These are phyloP conservation scores for Borovskyia barvae DNA, from an alignment of 208 protist species.

Conservation along the genomic window DNA sequence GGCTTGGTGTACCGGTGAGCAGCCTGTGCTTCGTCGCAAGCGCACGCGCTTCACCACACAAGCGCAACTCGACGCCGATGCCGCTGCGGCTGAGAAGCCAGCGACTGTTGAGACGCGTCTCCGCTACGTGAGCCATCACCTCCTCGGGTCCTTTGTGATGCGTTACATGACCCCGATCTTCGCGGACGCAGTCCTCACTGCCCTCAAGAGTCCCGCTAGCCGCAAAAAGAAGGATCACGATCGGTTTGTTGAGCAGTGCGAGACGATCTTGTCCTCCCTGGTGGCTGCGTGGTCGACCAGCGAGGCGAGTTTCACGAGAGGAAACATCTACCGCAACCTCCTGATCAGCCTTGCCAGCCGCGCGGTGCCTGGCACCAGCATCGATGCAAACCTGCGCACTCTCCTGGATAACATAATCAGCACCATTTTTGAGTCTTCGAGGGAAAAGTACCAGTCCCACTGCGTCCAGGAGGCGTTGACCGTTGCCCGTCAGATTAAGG, in stretches of 20 bases:
- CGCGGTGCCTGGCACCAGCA: slow-evolving; percentile 38
- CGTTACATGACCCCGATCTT: slow-evolving; percentile 75
- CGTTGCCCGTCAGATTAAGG: slow-evolving; percentile 30
- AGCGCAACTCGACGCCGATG: slow-evolving; percentile 18
- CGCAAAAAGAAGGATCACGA: slow-evolving; percentile 27
- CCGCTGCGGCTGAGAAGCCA: slow-evolving; percentile 10
- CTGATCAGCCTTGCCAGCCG: slow-evolving; percentile 55
- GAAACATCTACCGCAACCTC: slow-evolving; percentile 77
- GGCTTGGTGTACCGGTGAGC: slow-evolving; percentile 49
- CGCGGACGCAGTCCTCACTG: slow-evolving; percentile 51
- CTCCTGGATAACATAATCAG: slow-evolving; percentile 52
- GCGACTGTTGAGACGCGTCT: slow-evolving; percentile 35
- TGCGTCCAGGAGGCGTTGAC: slow-evolving; percentile 72
- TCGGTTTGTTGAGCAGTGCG: slow-evolving; percentile 39
- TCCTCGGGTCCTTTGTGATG: slow-evolving; percentile 65
- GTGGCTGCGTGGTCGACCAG: slow-evolving; percentile 13
- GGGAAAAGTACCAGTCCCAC: slow-evolving; percentile 81
- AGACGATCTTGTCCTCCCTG: slow-evolving; percentile 35
- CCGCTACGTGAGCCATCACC: slow-evolving; percentile 59
- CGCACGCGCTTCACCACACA: slow-evolving; percentile 7
- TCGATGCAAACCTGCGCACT: slow-evolving; percentile 43
- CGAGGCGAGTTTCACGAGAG: slow-evolving; percentile 21
- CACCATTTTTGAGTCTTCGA: slow-evolving; percentile 60
- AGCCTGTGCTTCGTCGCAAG: slow-evolving; percentile 9
- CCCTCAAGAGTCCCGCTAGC: slow-evolving; percentile 32